Evolutionary conservation across 306 rosid species (phyloP), one percentile per base, ranked within the genome.

Genomic region (Quercus berberidifolia): DNA sequence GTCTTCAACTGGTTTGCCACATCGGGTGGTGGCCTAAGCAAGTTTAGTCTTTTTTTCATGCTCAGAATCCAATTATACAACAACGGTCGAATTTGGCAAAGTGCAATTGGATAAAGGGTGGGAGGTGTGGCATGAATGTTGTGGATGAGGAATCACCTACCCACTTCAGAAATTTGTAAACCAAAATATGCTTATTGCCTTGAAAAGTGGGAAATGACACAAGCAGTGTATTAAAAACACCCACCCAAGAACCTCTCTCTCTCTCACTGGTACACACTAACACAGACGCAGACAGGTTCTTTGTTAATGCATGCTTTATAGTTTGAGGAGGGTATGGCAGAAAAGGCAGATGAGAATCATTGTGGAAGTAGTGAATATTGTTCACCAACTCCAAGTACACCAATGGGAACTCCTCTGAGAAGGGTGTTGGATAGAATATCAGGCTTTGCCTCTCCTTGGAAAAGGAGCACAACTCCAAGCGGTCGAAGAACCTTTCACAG

Each of bases 401-500:
- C 82, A 78, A 92, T 87, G 95, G 83, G 80, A 55, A 84, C 80
- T 83, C 88, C 83, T 74, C 78, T 76, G 71, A 83, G 76, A 54
- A 83, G 76, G 70, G 71, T 87, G 83, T 86, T 88, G 60, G 77
- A 88, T 74, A 91, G 85, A 79, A 76, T 93, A 74, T 85, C 82
- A 19, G 81, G 86, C 75, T 82, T 80, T 73, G 82, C 84, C 17
- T 73, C 77, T 81, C 80, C 89, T 28, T 82, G 87, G 83, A 90
- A 88, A 69, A 80, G 82, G 74, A 86, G 63, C 88, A 26, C 57
- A 46, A 17, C 70, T 65, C 87, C 93, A 52, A 85, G 26, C 55
- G 84, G 91, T 10, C 25, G 91, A 83, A 84, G 97, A 86, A 77
- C 91, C 38, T 93, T 87, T 79, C 94, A 87, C 26, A 90, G 92